Evolutionary conservation across 139 green algal genomes (phyloP).

Genomic region (Volvox africanus): DNA sequence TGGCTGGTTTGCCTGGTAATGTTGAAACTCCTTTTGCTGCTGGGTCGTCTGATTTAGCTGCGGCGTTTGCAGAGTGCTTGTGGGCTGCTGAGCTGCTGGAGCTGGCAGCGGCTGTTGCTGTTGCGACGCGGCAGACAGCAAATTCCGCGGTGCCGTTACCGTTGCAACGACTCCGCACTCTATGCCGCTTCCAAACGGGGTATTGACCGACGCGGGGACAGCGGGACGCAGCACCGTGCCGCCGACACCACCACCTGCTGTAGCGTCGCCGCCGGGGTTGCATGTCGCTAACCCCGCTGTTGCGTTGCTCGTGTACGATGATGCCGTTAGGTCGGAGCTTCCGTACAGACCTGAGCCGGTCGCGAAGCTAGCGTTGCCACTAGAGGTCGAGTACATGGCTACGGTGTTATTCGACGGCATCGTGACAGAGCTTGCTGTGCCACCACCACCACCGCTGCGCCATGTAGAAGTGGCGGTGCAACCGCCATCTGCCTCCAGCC

Average conservation of each 20-base stretch:
- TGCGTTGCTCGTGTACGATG: background rate
- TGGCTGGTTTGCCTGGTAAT: background rate
- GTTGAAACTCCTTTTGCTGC: background rate
- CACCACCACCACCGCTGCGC: background rate
- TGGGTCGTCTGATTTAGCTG: background rate
- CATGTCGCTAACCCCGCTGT: background rate
- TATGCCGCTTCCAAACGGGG: background rate
- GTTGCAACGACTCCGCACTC: background rate
- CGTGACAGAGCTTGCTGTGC: background rate
- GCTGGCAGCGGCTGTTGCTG: conserved; percentile 2
- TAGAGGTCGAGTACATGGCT: background rate
- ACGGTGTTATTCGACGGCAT: background rate
- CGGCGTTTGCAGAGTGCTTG: background rate
- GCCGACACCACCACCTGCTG: background rate
- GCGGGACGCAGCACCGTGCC: background rate
- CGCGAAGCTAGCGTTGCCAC: background rate
- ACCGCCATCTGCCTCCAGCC: background rate
- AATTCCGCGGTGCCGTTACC: background rate
- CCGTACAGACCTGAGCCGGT: background rate
- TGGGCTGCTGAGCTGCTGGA: background rate
- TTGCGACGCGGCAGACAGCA: background rate
- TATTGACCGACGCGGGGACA: background rate
- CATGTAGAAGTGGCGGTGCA: background rate
- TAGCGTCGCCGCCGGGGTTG: background rate
- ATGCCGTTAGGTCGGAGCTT: background rate